phyloP scores from a whole-genome alignment of 805 yeast genomes.

The Suhomyces emberorum region DNA sequence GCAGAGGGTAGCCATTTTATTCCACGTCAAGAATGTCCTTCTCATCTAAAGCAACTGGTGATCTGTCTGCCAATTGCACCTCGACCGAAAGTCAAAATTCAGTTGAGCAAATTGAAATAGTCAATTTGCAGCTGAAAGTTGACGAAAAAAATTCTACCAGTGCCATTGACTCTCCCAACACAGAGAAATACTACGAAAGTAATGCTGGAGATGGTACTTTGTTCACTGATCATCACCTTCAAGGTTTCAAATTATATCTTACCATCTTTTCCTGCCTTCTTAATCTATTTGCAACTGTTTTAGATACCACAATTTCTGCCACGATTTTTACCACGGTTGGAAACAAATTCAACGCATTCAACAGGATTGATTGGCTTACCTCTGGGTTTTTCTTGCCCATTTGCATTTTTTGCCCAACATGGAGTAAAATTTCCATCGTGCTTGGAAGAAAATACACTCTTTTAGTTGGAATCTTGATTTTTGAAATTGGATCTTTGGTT shows the following conservation, averaged over 20 bases:
- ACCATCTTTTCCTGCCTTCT: conserved; percentile 27
- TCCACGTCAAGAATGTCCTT: too few relatives aligned
- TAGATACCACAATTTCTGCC: conserved; percentile 39
- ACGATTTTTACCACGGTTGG: conserved; percentile 35
- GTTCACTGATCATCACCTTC: conserved; percentile 35
- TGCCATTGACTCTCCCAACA: too few relatives aligned
- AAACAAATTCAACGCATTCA: conserved; percentile 31
- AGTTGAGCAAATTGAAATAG: too few relatives aligned
- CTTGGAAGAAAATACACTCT: conserved; percentile 35
- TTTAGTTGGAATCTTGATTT: conserved; percentile 21
- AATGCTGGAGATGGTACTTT: conserved; percentile 44
- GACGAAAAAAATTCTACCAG: too few relatives aligned
- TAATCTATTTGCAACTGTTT: conserved; percentile 34
- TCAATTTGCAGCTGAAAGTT: too few relatives aligned
- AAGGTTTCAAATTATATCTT: conserved; percentile 22
- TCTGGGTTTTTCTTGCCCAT: conserved; percentile 36
- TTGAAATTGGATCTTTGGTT: conserved; percentile 35
- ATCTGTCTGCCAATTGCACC: too few relatives aligned
- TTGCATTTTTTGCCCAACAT: conserved; percentile 32
- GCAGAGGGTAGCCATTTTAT: too few relatives aligned
- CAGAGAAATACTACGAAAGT: too few relatives aligned
- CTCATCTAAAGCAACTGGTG: too few relatives aligned
- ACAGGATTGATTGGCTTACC: conserved; percentile 36
- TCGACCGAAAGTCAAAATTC: too few relatives aligned
- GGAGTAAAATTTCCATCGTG: conserved; percentile 36